These are phyloP conservation scores for Peronospora belbahrii DNA, from an alignment of 352 stramenopile genomes.

Conservation along the genomic window DNA sequence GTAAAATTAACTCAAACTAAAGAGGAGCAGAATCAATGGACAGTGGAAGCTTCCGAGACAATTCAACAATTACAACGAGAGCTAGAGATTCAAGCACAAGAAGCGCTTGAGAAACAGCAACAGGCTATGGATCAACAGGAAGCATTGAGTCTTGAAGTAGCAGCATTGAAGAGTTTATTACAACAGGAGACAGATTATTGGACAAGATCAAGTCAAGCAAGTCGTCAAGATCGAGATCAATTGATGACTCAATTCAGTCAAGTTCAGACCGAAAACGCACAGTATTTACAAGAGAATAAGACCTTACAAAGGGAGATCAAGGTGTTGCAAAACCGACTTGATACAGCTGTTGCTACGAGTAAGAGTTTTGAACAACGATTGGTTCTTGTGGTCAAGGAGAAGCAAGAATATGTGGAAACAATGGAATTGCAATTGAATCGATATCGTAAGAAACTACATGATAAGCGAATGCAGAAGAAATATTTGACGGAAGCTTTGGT, in stretches of 20 bases:
- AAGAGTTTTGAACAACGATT: slow-evolving; percentile 48
- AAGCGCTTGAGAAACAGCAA: slow-evolving; percentile 5
- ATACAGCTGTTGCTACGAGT: slow-evolving; percentile 37
- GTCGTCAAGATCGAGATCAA: slow-evolving; percentile 26
- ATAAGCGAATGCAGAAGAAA: slow-evolving; percentile 52
- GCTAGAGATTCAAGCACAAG: slow-evolving; percentile 11
- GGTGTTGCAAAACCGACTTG: slow-evolving; percentile 40
- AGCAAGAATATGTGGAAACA: slow-evolving; percentile 28
- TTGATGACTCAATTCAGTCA: slow-evolving; percentile 24
- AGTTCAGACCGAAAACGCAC: slow-evolving; percentile 22
- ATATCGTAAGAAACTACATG: slow-evolving; percentile 39
- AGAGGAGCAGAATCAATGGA: slow-evolving; percentile 7
- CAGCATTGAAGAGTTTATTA: slow-evolving; percentile 31
- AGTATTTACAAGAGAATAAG: slow-evolving; percentile 31
- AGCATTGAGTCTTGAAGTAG: slow-evolving; percentile 25
- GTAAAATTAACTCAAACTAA: slow-evolving; percentile 16
- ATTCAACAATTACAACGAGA: slow-evolving; percentile 19
- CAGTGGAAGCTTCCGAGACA: slow-evolving; percentile 3
- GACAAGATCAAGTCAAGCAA: slow-evolving; percentile 18
- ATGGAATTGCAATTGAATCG: slow-evolving; percentile 30
- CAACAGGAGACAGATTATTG: slow-evolving; percentile 50
- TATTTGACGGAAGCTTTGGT: slow-evolving; percentile 48
- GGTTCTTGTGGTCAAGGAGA: slow-evolving; percentile 34
- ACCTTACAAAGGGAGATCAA: slow-evolving; percentile 33
- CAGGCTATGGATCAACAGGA: slow-evolving; percentile 18